phyloP scores from a whole-genome alignment of 202 grass and related monocot genomes.

The Bolboschoenoplectus hybrid region DNA sequence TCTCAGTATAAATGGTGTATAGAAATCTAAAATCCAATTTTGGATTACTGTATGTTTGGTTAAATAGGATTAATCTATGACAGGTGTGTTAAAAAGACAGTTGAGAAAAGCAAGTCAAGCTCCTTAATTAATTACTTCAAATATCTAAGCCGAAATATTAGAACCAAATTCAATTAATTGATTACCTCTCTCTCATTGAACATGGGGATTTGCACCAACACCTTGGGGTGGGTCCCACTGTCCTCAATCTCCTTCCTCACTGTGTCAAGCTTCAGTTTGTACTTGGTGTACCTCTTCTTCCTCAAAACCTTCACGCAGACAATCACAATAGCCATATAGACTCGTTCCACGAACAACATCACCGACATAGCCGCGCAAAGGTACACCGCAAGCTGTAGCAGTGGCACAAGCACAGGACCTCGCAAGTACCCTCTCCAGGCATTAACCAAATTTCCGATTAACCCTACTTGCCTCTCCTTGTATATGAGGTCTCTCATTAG shows the following conservation, averaged over 20 bases:
- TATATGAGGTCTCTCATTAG: slow-evolving; percentile 42
- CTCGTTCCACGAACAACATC: slow-evolving; percentile 76
- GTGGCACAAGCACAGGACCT: slow-evolving; percentile 47
- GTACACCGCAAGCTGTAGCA: slow-evolving; percentile 60
- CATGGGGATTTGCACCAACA: slow-evolving; percentile 91
- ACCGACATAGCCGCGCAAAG: slow-evolving; percentile 69
- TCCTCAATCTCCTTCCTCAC: slow-evolving; percentile 45
- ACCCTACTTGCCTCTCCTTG: neutral
- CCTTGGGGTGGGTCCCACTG: slow-evolving; percentile 47
- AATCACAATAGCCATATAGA: slow-evolving; percentile 80
- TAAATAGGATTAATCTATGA: neutral
- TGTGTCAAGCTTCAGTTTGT: slow-evolving; percentile 37
- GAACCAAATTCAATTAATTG: neutral
- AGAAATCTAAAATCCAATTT: neutral
- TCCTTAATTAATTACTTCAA: neutral
- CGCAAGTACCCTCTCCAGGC: slow-evolving; percentile 46
- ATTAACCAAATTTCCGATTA: neutral
- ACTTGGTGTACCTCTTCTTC: slow-evolving; percentile 48
- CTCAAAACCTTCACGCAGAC: slow-evolving; percentile 49
- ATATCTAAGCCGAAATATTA: neutral
- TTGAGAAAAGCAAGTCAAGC: slow-evolving; percentile 14
- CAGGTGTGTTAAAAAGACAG: neutral
- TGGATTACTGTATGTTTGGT: neutral
- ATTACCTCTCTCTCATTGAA: slow-evolving; percentile 83
- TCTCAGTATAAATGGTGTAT: neutral